A percentile compares a stretch with the other conserved stretches of the same genome.
Conservation (phyloP, 2,329 filamentous ascomycete species). For the Tolypocladium endophyticum region DNA sequence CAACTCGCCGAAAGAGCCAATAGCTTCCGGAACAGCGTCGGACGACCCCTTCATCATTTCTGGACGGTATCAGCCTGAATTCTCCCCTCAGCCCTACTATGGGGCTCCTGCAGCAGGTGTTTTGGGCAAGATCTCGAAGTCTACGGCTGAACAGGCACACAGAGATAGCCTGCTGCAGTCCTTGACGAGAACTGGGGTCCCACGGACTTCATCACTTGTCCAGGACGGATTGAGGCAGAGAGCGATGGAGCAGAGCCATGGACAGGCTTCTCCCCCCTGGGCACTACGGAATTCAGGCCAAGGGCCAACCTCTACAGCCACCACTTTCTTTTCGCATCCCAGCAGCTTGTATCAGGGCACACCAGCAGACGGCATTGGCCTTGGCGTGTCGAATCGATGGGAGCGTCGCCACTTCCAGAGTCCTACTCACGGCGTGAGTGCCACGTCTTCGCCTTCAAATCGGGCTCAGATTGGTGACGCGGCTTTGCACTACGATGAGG, state of each 20-base stretch:
- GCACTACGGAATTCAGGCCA: conserved; percentile 5
- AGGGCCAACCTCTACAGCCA: conserved; percentile 15
- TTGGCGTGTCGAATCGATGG: conserved; percentile 1
- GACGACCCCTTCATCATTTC: conserved; percentile 23
- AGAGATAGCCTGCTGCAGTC: conserved; percentile 24
- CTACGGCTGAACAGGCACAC: conserved; percentile 18
- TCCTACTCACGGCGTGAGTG: conserved; percentile 1
- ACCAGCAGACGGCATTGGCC: conserved; percentile 17
- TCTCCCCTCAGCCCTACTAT: not conserved
- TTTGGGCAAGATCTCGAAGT: not conserved
- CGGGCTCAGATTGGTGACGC: conserved; percentile 21
- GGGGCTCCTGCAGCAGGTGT: conserved; percentile 1
- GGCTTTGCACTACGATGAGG: conserved; percentile 22
- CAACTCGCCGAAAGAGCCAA: conserved; percentile 10
- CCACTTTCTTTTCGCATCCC: conserved; percentile 32
- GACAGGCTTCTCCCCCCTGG: conserved; percentile 10
- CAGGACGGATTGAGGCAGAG: conserved; percentile 16
- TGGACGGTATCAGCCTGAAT: conserved; percentile 6
- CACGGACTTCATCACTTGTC: conserved; percentile 19
- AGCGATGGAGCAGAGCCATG: conserved; percentile 8
- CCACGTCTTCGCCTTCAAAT: conserved; percentile 9
- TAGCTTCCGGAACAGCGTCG: conserved; percentile 6
- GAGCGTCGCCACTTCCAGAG: conserved; percentile 8
- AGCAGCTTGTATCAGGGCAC: conserved; percentile 42
- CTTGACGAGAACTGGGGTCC: conserved; percentile 14